Percentiles rank a stretch among this genome's conserved stretches.
Evolutionary conservation across 192 early-diverging fungal species (phyloP).

Genomic region (Chytriomyces confervae): DNA sequence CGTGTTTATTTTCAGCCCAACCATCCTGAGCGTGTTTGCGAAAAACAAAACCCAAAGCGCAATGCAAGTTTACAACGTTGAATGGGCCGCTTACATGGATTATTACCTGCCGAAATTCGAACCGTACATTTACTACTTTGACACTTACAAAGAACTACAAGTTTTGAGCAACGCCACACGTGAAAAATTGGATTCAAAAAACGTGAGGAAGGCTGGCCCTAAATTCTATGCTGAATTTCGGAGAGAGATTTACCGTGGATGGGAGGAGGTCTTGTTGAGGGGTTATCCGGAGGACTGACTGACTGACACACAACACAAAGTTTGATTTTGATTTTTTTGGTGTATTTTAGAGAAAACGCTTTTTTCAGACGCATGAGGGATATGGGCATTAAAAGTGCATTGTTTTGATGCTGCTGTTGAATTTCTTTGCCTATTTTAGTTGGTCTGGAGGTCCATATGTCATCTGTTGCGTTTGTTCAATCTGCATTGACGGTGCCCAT

Average conservation of each 20-base stretch:
- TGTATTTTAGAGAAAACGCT: background rate
- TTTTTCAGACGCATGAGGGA: background rate
- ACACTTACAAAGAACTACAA: background rate
- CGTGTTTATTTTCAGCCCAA: background rate
- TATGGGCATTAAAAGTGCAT: background rate
- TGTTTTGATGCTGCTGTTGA: background rate
- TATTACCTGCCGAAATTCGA: background rate
- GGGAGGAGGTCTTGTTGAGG: background rate
- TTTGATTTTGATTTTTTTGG: background rate
- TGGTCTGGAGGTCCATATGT: too few species aligned
- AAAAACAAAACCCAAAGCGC: background rate
- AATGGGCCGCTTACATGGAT: background rate
- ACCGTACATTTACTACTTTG: background rate
- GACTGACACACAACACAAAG: background rate
- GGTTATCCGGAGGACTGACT: background rate
- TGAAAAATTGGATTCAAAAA: background rate
- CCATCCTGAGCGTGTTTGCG: background rate
- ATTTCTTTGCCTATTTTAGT: background rate
- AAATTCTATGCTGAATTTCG: background rate
- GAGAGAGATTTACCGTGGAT: background rate
- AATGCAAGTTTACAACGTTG: background rate
- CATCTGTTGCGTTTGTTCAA: too few species aligned
- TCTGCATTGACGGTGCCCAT: too few species aligned
- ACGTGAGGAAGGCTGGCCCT: background rate
- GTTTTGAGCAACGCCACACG: background rate